Base-by-base conservation (phyloP, 2,329 filamentous ascomycete genomes). In the Aspergillus versicolor region DNA sequence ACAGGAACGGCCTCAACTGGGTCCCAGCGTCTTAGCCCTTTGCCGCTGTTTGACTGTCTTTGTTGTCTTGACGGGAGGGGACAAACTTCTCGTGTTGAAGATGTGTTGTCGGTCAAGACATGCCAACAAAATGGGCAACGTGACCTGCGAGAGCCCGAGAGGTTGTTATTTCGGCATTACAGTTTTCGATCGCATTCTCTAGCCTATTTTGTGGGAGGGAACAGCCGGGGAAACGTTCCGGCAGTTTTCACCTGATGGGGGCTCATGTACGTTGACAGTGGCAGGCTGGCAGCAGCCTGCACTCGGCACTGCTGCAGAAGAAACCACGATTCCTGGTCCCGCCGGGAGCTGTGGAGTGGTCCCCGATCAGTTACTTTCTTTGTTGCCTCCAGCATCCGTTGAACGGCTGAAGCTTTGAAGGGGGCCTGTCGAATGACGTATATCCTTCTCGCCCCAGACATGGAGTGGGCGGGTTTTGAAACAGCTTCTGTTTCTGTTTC, bases 1-100 rank as follows among this genome's bases (percentile, higher is more conserved):
- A 57, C 32, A 68, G 66, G 65, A 70, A 66, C 64, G 53, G 57
- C 54, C 59, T 57, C 64, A 57, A 68, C 65, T 70, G 66, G 67
- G 60, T 61, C 45, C 22, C 22, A 8, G n/a, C 9, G 43, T 34
- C 49, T 22, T 21, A 19, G 22, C 40, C 8, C 19, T 52, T 19
- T 15, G 43, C 43, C 13, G 17, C 41, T 43, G 43, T 46, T 46
- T 32, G n/a, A 34, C 9, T 52, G 27, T n/a, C 40, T 44, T 32
- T 15, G 50, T 41, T 52, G 50, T 44, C 50, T 17, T 52, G 5
- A n/a, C 21, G 24, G 49, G 12, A n/a, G 19, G 15, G 21, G 17
- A 24, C 37, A 53, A 40, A 40, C 42, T 41, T 24, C 30, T 21
- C 21, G 34, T 38, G 22, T 47, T 34, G 13, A 32, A 43, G 32